Base-by-base conservation (phyloP, 2,329 filamentous ascomycete species). In the Sporothrix dimorphospora region DNA sequence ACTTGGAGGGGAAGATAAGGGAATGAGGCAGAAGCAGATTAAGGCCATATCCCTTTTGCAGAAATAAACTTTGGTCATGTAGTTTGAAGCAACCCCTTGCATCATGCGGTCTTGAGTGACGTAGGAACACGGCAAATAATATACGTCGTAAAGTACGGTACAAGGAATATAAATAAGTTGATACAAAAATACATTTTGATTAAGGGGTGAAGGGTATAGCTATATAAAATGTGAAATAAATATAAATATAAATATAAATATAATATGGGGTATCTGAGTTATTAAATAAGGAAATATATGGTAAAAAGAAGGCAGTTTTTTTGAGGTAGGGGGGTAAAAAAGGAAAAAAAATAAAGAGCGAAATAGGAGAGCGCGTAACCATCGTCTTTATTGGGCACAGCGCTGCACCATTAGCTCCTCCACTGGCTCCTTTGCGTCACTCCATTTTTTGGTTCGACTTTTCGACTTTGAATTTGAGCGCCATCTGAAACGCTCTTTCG, bases 231-330 rank as follows among this genome's bases (percentile, higher is more conserved):
- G 16, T 14, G n/a, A 4, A 24, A 42, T 16, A 11, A 24, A 42
- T 1, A 12, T 61, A n/a, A 55, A 47, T 63, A 65, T n/a, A 27
- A 24, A 55, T 6, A 67, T 71, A 61, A 30, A 42, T 68, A 30
- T 40, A 40, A 42, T 59, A 66, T 57, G 63, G 72, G 72, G 72
- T 73, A 71, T 73, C 72, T 65, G 72, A 69, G 53, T 14, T 57
- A 73, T 71, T 55, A 69, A 71, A 71, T 21, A 59, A 53, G 27
- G 30, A 53, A 40, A 53, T 21, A 70, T 40, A 11, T 63, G 34
- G 34, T 7, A 42, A 47, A 70, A 57, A 7, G 45, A 42, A 61
- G 7, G 12, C 12, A 24, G 53, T 51, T 68, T 59, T 30, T 14
- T 27, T 59, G 24, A n/a, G 11, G 57, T 34, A 2, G 53, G 7